Evolutionary conservation across 371 early-diverging fungal species (phyloP).

Genomic region (Dipsacomyces acuminosporus): DNA sequence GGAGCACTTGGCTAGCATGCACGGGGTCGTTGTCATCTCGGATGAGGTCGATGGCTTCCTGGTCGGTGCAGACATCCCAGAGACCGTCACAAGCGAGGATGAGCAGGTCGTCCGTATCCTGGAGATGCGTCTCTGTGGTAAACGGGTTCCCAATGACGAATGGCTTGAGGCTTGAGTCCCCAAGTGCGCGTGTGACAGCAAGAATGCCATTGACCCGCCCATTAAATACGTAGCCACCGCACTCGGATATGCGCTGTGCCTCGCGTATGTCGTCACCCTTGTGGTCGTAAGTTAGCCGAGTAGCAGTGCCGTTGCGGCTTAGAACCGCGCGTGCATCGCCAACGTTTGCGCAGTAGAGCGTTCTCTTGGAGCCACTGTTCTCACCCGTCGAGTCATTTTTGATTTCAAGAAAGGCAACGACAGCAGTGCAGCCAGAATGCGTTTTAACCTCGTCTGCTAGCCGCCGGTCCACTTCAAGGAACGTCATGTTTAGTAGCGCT

Average conservation of each 20-base stretch:
- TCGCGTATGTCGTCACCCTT: slow-evolving; percentile 91
- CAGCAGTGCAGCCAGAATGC: slow-evolving; percentile 90
- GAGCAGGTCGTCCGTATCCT: slow-evolving; percentile 67
- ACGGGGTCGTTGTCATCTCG: slow-evolving; percentile 70
- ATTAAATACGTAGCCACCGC: slow-evolving; percentile 95
- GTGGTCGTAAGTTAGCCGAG: slow-evolving; percentile 93
- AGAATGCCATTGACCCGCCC: slow-evolving; percentile 98
- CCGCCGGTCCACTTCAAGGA: slow-evolving; percentile 75
- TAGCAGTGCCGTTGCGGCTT: slow-evolving; percentile 77
- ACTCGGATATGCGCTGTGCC: slow-evolving; percentile 79
- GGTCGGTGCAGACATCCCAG: slow-evolving; percentile 98
- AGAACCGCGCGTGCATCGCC: slow-evolving; percentile 95
- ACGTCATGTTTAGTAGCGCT: slow-evolving; percentile 78
- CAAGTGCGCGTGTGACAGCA: slow-evolving; percentile 94
- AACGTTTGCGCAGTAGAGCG: slow-evolving; percentile 90
- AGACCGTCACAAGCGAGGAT: slow-evolving; percentile 98
- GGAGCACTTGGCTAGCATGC: slow-evolving; percentile 71
- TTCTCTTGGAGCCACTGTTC: slow-evolving; percentile 53
- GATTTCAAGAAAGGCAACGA: slow-evolving; percentile 69
- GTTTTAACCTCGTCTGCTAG: slow-evolving; percentile 59
- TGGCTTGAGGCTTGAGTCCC: slow-evolving; percentile 95
- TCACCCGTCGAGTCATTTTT: slow-evolving; percentile 43
- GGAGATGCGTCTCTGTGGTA: slow-evolving; percentile 82
- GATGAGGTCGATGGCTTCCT: slow-evolving; percentile 88
- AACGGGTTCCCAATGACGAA: slow-evolving; percentile 92